Conservation (phyloP, 441 rosid genomes). For the Aleurites moluccanus region DNA sequence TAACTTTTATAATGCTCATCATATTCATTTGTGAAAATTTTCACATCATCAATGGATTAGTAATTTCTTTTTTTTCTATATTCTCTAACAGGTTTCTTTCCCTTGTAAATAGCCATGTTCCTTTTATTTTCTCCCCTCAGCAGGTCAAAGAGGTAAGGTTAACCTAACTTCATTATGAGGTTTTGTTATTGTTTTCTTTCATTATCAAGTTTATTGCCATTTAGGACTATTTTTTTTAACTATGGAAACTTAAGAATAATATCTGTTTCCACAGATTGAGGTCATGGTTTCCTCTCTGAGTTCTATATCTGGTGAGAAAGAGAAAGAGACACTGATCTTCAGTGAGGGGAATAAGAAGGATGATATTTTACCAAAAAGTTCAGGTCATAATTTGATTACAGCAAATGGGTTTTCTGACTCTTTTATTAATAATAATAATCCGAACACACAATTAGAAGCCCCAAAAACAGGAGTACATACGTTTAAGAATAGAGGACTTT, state of each 20-base stretch:
- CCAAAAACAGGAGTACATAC: constrained; percentile 40
- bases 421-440: constrained; percentile 31
- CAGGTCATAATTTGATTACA: constrained; percentile 29
- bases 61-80: constrained; percentile 17
- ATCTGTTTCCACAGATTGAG: constrained; percentile 54
- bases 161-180: neutral
- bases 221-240: constrained; percentile 18
- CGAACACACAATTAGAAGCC: constrained; percentile 38
- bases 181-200: constrained; percentile 19
- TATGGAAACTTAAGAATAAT: constrained; percentile 25
- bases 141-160: constrained; percentile 66
- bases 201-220: neutral
- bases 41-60: constrained; percentile 11
- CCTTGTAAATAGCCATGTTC: constrained; percentile 46
- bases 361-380: constrained; percentile 30
- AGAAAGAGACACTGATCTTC: constrained; percentile 29
- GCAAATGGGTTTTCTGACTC: constrained; percentile 35
- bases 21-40: constrained; percentile 11
- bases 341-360: constrained; percentile 26
- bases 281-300: constrained; percentile 39
- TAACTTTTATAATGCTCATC: constrained; percentile 3
- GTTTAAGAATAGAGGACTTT: constrained; percentile 50
- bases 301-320: constrained; percentile 33
- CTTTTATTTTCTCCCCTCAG: constrained; percentile 49
- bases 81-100: constrained; percentile 58